A percentile compares a stretch with the other conserved stretches of the same genome.
These are phyloP conservation scores for Fusarium paranaense DNA, from an alignment of 2,329 filamentous ascomycete genomes.

Conservation along the genomic window DNA sequence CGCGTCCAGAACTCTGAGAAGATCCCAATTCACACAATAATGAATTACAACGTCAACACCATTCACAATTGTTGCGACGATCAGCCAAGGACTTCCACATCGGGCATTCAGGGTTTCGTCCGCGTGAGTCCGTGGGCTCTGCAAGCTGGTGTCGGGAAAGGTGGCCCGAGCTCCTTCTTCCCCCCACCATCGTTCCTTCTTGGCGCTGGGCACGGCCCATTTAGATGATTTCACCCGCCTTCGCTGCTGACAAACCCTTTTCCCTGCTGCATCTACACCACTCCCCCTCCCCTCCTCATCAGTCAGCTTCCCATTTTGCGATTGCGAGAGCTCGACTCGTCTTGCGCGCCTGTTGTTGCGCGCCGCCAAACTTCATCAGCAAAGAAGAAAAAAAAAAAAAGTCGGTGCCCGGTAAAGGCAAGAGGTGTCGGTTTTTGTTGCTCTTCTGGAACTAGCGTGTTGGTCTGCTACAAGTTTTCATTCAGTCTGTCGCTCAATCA, in stretches of 20 bases:
- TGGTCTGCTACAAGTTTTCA: neutral
- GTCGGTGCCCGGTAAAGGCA: neutral
- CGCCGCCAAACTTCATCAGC: slow-evolving; percentile 4
- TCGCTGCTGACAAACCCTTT: slow-evolving; percentile 45
- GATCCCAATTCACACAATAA: neutral
- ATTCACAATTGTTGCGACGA: neutral
- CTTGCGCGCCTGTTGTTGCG: neutral
- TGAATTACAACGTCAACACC: neutral
- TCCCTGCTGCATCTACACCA: slow-evolving; percentile 35
- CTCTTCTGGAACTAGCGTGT: neutral
- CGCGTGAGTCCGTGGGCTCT: neutral
- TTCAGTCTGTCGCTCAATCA: neutral
- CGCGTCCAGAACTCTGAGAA: neutral
- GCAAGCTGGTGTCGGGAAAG: neutral
- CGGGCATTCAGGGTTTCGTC: slow-evolving; percentile 3
- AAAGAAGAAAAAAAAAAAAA: neutral
- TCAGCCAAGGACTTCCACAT: slow-evolving; percentile 9
- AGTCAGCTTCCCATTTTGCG: slow-evolving; percentile 31
- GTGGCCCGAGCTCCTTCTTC: slow-evolving; percentile 30
- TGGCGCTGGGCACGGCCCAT: neutral
- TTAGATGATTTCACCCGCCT: slow-evolving; percentile 8
- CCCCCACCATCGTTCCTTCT: neutral
- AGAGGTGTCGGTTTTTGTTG: neutral
- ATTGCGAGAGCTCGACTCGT: slow-evolving; percentile 1
- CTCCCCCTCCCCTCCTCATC: slow-evolving; percentile 23